Conservation (phyloP, 345 rosid species). For the Euphorbia peplus region DNA sequence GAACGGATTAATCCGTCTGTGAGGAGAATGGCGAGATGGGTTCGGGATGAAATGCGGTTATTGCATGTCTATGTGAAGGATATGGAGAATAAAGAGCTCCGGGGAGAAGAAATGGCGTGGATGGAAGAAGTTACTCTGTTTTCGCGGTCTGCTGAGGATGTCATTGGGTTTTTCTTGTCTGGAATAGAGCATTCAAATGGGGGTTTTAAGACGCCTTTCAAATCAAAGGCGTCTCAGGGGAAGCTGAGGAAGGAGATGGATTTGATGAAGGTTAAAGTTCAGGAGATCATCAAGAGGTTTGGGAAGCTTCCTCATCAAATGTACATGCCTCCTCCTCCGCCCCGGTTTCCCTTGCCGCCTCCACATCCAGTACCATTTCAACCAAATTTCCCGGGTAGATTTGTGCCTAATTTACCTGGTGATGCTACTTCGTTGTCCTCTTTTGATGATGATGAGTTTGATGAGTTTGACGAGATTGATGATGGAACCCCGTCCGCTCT, state of each 20-base stretch:
- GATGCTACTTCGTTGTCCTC: constrained; percentile 18
- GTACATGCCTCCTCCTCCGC: constrained; percentile 9
- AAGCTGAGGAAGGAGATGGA: constrained; percentile 13
- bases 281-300: constrained; percentile 15
- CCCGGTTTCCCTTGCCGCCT: background rate
- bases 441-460: constrained; percentile 17
- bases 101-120: constrained; percentile 16
- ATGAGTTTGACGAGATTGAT: constrained; percentile 14
- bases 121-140: constrained; percentile 12
- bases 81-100: constrained; percentile 7
- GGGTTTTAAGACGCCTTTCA: background rate
- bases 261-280: constrained; percentile 10
- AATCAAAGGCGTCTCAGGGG: background rate
- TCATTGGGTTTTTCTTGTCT: constrained; percentile 10
- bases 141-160: constrained; percentile 15
- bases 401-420: constrained; percentile 10
- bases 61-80: constrained; percentile 14
- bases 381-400: constrained; percentile 6
- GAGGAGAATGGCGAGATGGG: constrained; percentile 7
- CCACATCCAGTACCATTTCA: constrained; percentile 10
- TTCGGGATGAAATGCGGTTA: constrained; percentile 14
- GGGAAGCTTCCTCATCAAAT: constrained; percentile 15
- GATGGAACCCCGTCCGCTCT: constrained; percentile 4
- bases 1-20: background rate
- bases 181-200: background rate